These are phyloP conservation scores for Didymosphaeria variabile DNA, from an alignment of 2,329 filamentous ascomycete species.

Conservation along the genomic window DNA sequence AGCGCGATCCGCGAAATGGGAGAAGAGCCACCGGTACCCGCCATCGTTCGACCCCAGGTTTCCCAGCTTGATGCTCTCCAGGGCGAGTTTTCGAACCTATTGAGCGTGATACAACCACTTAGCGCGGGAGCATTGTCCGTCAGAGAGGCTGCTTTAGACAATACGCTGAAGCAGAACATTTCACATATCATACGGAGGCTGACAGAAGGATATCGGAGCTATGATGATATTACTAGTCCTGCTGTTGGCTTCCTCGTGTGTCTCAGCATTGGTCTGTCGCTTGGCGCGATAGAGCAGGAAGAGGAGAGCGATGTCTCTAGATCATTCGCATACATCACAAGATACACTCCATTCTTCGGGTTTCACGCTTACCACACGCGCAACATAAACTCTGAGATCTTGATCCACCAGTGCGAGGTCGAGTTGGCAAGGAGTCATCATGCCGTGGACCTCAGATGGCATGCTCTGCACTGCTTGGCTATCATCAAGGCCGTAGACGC, in stretches of 20 bases:
- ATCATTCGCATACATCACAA: slow-evolving; percentile 36
- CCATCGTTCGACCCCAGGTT: slow-evolving; percentile 74
- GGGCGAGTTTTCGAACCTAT: slow-evolving; percentile 80
- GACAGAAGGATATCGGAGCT: slow-evolving; percentile 74
- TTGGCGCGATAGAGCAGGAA: slow-evolving; percentile 51
- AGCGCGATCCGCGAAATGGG: slow-evolving; percentile 71
- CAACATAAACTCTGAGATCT: slow-evolving; percentile 25
- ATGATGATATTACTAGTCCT: slow-evolving; percentile 84
- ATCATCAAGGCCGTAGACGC: slow-evolving; percentile 39
- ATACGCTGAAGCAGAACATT: slow-evolving; percentile 64
- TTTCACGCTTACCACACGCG: slow-evolving; percentile 14
- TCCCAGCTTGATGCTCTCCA: slow-evolving; percentile 78
- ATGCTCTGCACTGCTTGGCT: slow-evolving; percentile 40
- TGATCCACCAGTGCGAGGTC: slow-evolving; percentile 30
- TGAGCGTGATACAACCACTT: slow-evolving; percentile 54
- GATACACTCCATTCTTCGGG: slow-evolving; percentile 47
- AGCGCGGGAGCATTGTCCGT: slow-evolving; percentile 32
- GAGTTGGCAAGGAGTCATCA: slow-evolving; percentile 31
- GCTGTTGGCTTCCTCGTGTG: slow-evolving; percentile 81
- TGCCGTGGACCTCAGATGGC: slow-evolving; percentile 47
- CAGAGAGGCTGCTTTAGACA: slow-evolving; percentile 38
- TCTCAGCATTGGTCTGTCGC: slow-evolving; percentile 76
- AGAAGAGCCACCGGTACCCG: slow-evolving; percentile 69
- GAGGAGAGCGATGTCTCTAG: slow-evolving; percentile 24
- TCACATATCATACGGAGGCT: slow-evolving; percentile 75